Evolutionary conservation across 495 filamentous ascomycete species (phyloP).

Genomic region (Pyrenopolyporus hunteri): DNA sequence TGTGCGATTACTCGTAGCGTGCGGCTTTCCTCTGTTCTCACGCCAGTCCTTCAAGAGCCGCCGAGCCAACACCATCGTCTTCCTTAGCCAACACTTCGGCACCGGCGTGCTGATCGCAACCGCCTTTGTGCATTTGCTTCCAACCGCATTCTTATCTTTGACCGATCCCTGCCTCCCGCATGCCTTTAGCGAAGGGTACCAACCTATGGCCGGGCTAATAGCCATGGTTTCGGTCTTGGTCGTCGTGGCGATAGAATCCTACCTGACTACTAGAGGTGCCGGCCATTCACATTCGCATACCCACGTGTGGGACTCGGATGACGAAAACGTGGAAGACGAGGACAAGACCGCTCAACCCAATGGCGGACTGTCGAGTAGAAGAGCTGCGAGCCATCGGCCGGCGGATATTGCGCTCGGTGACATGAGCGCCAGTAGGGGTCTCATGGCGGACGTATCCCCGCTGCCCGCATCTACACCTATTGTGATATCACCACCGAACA

Average conservation of each 20-base stretch:
- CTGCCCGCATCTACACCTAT: slow-evolving; percentile 52
- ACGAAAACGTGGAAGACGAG: slow-evolving; percentile 42
- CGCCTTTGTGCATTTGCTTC: slow-evolving; percentile 86
- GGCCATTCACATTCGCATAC: slow-evolving; percentile 58
- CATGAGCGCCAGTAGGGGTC: slow-evolving; percentile 50
- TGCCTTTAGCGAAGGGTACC: slow-evolving; percentile 74
- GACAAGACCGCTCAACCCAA: slow-evolving; percentile 26
- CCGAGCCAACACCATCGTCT: slow-evolving; percentile 61
- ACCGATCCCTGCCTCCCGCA: slow-evolving; percentile 79
- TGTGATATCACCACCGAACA: slow-evolving; percentile 15
- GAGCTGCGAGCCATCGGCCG: slow-evolving; percentile 40
- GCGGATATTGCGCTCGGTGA: slow-evolving; percentile 52
- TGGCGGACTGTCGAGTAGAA: slow-evolving; percentile 34
- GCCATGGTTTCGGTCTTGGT: slow-evolving; percentile 79
- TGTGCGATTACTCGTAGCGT: slow-evolving; percentile 48
- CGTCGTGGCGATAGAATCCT: slow-evolving; percentile 78
- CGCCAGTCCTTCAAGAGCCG: slow-evolving; percentile 54
- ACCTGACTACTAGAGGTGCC: slow-evolving; percentile 65
- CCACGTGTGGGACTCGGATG: slow-evolving; percentile 48
- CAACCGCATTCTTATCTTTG: slow-evolving; percentile 80
- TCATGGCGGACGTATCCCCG: slow-evolving; percentile 57
- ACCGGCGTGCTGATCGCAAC: slow-evolving; percentile 87
- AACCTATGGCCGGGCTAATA: slow-evolving; percentile 76
- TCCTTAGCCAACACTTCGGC: slow-evolving; percentile 82
- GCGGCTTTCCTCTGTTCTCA: slow-evolving; percentile 64